These are phyloP conservation scores for Phytophthora brassicae DNA, from an alignment of 352 stramenopile genomes.

Conservation along the genomic window DNA sequence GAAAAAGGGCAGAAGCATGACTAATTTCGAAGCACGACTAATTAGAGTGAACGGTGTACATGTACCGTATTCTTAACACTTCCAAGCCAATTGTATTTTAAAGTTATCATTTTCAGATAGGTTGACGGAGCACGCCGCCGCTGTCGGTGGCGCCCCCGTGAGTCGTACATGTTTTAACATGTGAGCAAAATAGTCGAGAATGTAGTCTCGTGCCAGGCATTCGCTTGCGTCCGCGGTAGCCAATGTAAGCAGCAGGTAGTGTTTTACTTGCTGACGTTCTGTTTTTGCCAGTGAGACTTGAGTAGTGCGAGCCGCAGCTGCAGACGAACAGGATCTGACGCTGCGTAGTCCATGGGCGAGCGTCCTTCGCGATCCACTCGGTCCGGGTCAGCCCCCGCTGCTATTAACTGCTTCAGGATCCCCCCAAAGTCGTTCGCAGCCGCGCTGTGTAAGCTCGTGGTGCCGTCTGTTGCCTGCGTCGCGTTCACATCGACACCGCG, in stretches of 20 bases:
- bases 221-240: conserved; percentile 13
- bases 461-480: conserved; percentile 37
- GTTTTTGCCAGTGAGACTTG: conserved; percentile 56
- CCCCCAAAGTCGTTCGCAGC: conserved; percentile 42
- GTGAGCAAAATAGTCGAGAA: conserved; percentile 21
- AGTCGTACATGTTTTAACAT: conserved; percentile 37
- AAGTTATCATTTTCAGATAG: conserved; percentile 32
- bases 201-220: neutral
- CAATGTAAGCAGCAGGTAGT: neutral
- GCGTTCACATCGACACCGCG: conserved; percentile 48
- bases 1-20: too few species aligned
- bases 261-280: conserved; percentile 23
- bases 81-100: conserved; percentile 9
- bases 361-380: conserved; percentile 34
- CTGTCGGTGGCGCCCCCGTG: conserved; percentile 6
- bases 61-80: too few species aligned
- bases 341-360: conserved; percentile 46
- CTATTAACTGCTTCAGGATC: conserved; percentile 43
- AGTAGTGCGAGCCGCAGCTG: conserved; percentile 52
- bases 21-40: too few species aligned
- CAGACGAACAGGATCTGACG: conserved; percentile 45
- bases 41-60: too few species aligned
- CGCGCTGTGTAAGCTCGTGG: conserved; percentile 53
- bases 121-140: neutral
- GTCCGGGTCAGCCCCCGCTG: conserved; percentile 41